Conservation (phyloP, 2,329 filamentous ascomycete genomes). For the Trichoderma arundinaceum region DNA sequence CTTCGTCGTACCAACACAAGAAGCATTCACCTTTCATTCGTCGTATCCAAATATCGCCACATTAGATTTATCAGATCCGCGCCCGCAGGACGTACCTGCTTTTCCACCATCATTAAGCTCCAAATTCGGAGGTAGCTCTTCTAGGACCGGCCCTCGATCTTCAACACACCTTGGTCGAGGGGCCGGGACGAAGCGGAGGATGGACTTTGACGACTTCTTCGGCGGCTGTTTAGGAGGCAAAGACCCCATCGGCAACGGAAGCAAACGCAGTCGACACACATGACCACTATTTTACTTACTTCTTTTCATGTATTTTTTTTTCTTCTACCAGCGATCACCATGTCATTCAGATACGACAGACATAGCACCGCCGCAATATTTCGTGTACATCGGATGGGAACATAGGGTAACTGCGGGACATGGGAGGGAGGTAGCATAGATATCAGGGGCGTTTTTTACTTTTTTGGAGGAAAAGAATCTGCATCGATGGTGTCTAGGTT, state of each 20-base stretch:
- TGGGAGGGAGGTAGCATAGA: slow-evolving; percentile 43
- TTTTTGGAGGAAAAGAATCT: slow-evolving; percentile 41
- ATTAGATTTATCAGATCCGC: slow-evolving; percentile 62
- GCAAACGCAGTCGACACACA: slow-evolving; percentile 59
- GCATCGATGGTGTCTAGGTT: slow-evolving; percentile 33
- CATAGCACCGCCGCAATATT: slow-evolving; percentile 21
- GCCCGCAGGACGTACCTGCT: slow-evolving; percentile 48
- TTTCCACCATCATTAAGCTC: slow-evolving; percentile 39
- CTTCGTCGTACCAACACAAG: slow-evolving; percentile 60
- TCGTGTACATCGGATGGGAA: slow-evolving; percentile 36
- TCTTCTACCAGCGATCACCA: slow-evolving; percentile 26
- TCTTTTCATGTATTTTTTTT: neutral
- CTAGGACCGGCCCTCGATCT: slow-evolving; percentile 39
- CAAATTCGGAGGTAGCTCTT: slow-evolving; percentile 39
- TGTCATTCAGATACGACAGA: slow-evolving; percentile 28
- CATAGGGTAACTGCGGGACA: slow-evolving; percentile 45
- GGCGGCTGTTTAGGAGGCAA: slow-evolving; percentile 70
- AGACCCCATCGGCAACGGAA: slow-evolving; percentile 58
- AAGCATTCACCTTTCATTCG: slow-evolving; percentile 73
- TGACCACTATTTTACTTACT: slow-evolving; percentile 35
- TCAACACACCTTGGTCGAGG: slow-evolving; percentile 61
- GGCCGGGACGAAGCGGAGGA: slow-evolving; percentile 73
- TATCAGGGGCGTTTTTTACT: slow-evolving; percentile 46
- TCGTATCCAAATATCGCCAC: slow-evolving; percentile 66
- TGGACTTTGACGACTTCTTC: slow-evolving; percentile 77